Evolutionary conservation across 306 rosid species (phyloP), one percentile per base, ranked within the genome.

Genomic region (Quercus alba): DNA sequence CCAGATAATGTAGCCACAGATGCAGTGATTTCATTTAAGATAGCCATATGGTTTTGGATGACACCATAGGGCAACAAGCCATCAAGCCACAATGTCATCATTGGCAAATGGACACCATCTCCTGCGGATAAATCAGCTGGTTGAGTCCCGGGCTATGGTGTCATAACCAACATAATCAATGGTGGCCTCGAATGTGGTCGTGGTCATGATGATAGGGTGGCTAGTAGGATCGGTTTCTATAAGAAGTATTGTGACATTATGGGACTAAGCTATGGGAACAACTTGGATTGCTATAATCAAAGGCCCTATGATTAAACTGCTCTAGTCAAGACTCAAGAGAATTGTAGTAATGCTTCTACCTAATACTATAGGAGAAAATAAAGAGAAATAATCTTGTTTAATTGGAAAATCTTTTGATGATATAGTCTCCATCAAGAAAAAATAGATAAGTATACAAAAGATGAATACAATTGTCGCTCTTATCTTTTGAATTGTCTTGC

Each of bases 41-140:
- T 88, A 3, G 89, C 93, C 1, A 6, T 92, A 3, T 92, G 97
- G 94, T 88, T 90, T 80, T 90, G 90, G 94, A 84, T 92, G 97
- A 90, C 92, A 0, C 71, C 86, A 0, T 91, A 88, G 20, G 86
- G 80, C 6, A 88, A 86, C 3, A 90, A 85, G 76, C 97, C 94
- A 0, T 92, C 97, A 0, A 80, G 90, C 72, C 94, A 90, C 41
- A 77, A 89, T 77, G 90, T 90, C 35, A 86, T 89, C 56, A 77
- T 80, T 0, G 85, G 85, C 0, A 21, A 46, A 14, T 90, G 91
- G 92, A 78, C 4, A 6, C 91, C 94, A 0, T 92, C 93, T 0
- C 6, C 4, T 1, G 82, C 61, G 0, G 90, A 89, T 57, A 54
- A 2, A 2, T 64, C 81, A 0, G 91, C 89, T 0, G 79, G 83